Conservation (phyloP, 2,329 filamentous ascomycete genomes). For the Xenosphaeropsis pyriputrescens region DNA sequence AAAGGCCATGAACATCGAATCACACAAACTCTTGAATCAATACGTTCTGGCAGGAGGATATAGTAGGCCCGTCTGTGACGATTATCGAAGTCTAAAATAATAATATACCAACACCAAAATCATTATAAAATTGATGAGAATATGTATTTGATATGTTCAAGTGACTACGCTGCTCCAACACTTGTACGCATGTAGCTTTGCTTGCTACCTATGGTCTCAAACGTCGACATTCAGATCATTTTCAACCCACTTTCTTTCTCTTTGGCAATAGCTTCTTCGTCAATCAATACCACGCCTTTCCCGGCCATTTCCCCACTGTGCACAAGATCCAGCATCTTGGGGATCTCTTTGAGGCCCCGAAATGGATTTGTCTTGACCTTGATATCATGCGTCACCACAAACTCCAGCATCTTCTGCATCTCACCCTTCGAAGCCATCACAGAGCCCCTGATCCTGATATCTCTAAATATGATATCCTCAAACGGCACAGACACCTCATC, state of each 20-base stretch:
- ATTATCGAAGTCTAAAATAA: too few relatives aligned
- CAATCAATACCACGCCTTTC: constrained; percentile 37
- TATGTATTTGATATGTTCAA: too few relatives aligned
- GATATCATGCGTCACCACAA: constrained; percentile 29
- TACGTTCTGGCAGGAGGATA: too few relatives aligned
- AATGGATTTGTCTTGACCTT: constrained; percentile 34
- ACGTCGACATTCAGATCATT: too few relatives aligned
- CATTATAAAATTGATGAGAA: too few relatives aligned
- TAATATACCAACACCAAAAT: too few relatives aligned
- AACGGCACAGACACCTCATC: constrained; percentile 22
- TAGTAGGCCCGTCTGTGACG: too few relatives aligned
- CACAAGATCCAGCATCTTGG: constrained; percentile 31
- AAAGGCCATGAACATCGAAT: too few relatives aligned
- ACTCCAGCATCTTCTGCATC: constrained; percentile 29
- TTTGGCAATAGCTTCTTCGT: constrained; percentile 19
- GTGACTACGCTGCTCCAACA: too few relatives aligned
- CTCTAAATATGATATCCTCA: constrained; percentile 34
- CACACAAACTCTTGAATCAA: too few relatives aligned
- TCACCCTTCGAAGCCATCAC: constrained; percentile 27
- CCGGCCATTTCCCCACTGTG: constrained; percentile 36
- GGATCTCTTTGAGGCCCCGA: constrained; percentile 33
- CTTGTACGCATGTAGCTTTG: too few relatives aligned
- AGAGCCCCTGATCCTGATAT: constrained; percentile 32
- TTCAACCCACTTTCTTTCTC: constrained; percentile 2
- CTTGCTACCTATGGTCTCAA: too few relatives aligned